Base-by-base conservation (phyloP, 192 early-diverging fungal species). In the Backusella parvicylindrica region DNA sequence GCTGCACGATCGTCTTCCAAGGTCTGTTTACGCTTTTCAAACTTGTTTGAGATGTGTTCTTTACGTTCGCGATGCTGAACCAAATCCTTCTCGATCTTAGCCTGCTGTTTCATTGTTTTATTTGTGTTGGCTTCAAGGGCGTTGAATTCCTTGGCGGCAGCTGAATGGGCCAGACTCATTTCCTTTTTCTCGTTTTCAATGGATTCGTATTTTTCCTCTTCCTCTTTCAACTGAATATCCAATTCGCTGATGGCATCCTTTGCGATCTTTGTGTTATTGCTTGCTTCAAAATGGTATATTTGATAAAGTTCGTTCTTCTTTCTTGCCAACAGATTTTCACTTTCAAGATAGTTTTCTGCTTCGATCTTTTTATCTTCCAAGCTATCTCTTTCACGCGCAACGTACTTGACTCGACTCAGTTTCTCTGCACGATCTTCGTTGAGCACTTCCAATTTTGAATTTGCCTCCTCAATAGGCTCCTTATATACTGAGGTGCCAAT, bases 401-500 rank as follows among this genome's bases (percentile, higher is more conserved):
- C 94, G 64, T 93, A 90, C 76, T 96, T 96, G 49, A 97, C 89
- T 9, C 94, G 88, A 33, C 91, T 90, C 47, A 99, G 84, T 68
- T 93, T 89, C 72, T 95, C 94, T 15, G 91, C 86, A 16, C 95
- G 85, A 69, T 87, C 88, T 60, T 91, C 89, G 70, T 93, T 95
- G 16, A 97, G 77, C 33, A 79, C 80, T 56, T 99, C 98, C 0
- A 98, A 79, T 64, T 85, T 79, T 36, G 80, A 75, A 23, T 78
- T 88, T 6, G 91, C 86, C 23, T 91, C 85, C 72, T 95, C 93
- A 75, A 99, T 98, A 35, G 88, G 86, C 21, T 85, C 85, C 83
- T 98, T 97, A 79, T 96, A 98, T 64, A 82, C 82, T 0, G 92
- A 89, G 0, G 97, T 99, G 16, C 98, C 98, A 36, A 99, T 98